Percentiles rank a stretch among this genome's conserved stretches.
Evolutionary conservation across 805 yeast species (phyloP).

Genomic region (Yamadazyma akitaensis): DNA sequence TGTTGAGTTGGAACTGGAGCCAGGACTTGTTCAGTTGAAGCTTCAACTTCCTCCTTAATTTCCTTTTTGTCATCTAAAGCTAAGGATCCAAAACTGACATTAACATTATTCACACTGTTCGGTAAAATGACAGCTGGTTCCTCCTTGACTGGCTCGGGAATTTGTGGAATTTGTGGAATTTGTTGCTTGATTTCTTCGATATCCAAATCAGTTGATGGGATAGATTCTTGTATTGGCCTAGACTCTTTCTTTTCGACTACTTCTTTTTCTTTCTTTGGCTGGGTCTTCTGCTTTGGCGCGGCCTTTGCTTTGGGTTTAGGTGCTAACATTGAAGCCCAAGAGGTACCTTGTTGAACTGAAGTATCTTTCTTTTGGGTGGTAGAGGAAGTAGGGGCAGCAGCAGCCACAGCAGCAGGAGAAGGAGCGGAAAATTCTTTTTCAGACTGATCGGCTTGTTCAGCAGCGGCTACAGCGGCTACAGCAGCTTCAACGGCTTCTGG

Average conservation of each 20-base stretch:
- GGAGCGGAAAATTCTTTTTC: not conserved
- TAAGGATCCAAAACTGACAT: conserved; percentile 63
- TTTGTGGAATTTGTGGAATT: conserved; percentile 16
- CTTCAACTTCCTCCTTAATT: conserved; percentile 15
- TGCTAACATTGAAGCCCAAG: conserved; percentile 71
- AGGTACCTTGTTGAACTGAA: conserved; percentile 21
- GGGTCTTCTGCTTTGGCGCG: conserved; percentile 20
- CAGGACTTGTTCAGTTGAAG: not conserved
- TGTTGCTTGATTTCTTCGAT: conserved; percentile 16
- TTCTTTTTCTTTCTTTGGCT: conserved; percentile 13
- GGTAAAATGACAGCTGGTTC: conserved; percentile 52
- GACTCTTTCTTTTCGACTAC: conserved; percentile 12
- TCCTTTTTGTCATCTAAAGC: conserved; percentile 45
- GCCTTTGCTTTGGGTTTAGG: conserved; percentile 45
- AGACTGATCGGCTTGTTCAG: conserved; percentile 12
- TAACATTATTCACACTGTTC: conserved; percentile 45
- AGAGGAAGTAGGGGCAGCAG: not conserved
- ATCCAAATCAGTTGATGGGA: conserved; percentile 5
- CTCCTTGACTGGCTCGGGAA: conserved; percentile 17
- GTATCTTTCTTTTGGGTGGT: not conserved
- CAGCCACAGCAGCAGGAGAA: not conserved
- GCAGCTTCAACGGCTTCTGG: conserved; percentile 40
- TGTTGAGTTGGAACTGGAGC: conserved; percentile 14
- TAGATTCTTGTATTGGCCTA: not conserved
- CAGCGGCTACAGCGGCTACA: conserved; percentile 6